These are phyloP conservation scores for Fraxinus sp. DNA, from an alignment of 305 asterid genomes.

Conservation along the genomic window DNA sequence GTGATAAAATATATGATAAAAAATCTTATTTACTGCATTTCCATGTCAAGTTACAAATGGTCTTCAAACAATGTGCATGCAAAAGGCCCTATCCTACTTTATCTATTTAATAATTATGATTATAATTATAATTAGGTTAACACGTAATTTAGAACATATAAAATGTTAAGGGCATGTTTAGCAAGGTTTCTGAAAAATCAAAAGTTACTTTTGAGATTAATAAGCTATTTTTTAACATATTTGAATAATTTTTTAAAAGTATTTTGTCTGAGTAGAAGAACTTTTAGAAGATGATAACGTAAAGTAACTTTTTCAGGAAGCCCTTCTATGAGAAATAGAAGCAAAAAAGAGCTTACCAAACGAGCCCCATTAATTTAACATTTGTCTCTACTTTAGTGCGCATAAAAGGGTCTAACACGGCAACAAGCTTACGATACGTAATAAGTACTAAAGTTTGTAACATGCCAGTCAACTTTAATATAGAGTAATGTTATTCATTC, in stretches of 20 bases:
- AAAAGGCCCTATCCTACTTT: slow-evolving; percentile 22
- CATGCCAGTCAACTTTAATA: background rate
- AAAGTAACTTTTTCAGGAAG: no score
- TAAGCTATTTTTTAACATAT: background rate
- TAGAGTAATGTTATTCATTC: no score
- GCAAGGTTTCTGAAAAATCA: background rate
- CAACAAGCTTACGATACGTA: no score
- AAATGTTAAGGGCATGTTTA: background rate
- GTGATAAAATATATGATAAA: slow-evolving; percentile 18
- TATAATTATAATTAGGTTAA: background rate
- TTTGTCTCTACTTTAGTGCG: background rate
- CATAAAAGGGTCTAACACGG: background rate
- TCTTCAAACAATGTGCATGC: slow-evolving; percentile 36
- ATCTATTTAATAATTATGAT: background rate
- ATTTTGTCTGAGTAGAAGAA: no score
- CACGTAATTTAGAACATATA: background rate
- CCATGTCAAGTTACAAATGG: slow-evolving; percentile 35
- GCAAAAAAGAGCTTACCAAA: no score
- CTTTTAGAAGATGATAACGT: background rate
- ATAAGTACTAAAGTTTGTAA: background rate
- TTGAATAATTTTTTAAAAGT: background rate
- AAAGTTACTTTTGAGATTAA: background rate
- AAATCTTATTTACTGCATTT: slow-evolving; percentile 3
- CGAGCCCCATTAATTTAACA: background rate
- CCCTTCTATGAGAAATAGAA: background rate